Evolutionary conservation across 148 eudicot genomes (phyloP).

Genomic region (Nepenthes mirabilis): DNA sequence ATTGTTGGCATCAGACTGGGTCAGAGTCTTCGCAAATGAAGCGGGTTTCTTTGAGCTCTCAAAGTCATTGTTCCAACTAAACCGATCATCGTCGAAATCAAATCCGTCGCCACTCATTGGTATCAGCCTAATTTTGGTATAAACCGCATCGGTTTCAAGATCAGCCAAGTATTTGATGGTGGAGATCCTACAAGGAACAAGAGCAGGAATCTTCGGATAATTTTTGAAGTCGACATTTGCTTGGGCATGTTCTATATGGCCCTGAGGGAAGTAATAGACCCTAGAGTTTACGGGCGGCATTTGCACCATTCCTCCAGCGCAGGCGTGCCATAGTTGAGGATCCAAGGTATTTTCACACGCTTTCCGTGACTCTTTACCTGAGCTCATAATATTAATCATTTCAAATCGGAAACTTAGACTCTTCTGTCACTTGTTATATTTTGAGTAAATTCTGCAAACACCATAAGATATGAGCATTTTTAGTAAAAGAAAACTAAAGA

Average conservation of each 20-base stretch:
- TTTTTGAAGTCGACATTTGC: constrained; percentile 17
- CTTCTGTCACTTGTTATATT: no score
- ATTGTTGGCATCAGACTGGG: constrained; percentile 65
- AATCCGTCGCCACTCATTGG: constrained; percentile 22
- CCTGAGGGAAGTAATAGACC: constrained; percentile 54
- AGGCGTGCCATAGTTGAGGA: constrained; percentile 58
- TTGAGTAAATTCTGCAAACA: no score
- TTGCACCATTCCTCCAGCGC: constrained; percentile 66
- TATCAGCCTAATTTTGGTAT: constrained; percentile 24
- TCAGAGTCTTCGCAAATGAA: constrained; percentile 55
- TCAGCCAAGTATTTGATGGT: constrained; percentile 39
- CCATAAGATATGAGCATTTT: no score
- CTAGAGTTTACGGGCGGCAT: constrained; percentile 39
- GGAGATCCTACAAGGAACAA: constrained; percentile 27
- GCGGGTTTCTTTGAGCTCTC: constrained; percentile 19
- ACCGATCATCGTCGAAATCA: constrained; percentile 13
- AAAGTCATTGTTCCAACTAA: neutral
- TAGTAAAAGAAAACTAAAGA: no score
- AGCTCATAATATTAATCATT: neutral
- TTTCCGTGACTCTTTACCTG: neutral
- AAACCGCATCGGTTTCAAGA: constrained; percentile 47
- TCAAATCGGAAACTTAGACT: neutral
- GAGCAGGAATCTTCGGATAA: constrained; percentile 25
- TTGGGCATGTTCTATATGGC: constrained; percentile 46
- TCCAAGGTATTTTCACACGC: constrained; percentile 24